Percentiles rank a stretch among this genome's conserved stretches.
These are phyloP conservation scores for Populus hybrid DNA, from an alignment of 441 rosid genomes.

Conservation along the genomic window DNA sequence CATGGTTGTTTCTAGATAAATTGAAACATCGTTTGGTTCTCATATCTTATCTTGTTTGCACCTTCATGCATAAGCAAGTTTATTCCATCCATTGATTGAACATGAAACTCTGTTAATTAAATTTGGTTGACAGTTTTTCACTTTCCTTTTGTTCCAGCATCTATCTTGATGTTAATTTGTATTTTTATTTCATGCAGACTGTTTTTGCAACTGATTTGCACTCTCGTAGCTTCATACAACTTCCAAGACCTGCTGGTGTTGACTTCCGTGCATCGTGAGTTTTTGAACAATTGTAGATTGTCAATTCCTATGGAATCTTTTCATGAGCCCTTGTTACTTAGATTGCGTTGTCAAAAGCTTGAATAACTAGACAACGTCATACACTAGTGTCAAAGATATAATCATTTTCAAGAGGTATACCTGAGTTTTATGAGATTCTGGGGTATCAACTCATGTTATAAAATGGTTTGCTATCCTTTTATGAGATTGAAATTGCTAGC, in stretches of 20 bases:
- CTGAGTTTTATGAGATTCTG: neutral
- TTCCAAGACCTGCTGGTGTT: conserved; percentile 90
- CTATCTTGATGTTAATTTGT: conserved; percentile 10
- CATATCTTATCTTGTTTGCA: neutral
- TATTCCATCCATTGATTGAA: neutral
- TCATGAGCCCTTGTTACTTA: neutral
- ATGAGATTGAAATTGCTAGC: neutral
- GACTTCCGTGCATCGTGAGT: conserved; percentile 98
- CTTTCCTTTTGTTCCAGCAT: neutral
- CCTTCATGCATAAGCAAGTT: neutral
- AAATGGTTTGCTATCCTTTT: neutral
- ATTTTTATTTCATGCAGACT: conserved; percentile 50
- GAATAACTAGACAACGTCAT: neutral
- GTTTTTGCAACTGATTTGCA: conserved; percentile 92
- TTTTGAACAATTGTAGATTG: neutral
- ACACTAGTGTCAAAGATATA: neutral
- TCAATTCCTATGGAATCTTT: neutral
- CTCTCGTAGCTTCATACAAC: conserved; percentile 78
- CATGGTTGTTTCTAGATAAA: neutral
- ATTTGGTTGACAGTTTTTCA: neutral
- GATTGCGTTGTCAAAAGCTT: neutral
- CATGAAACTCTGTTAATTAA: neutral
- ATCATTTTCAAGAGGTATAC: neutral
- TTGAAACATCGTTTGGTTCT: neutral
- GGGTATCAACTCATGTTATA: neutral